Evolutionary conservation across 1,139 yeast genomes (phyloP), one percentile per base, ranked within the genome.

Genomic region (Magnusiomyces suaveolens): DNA sequence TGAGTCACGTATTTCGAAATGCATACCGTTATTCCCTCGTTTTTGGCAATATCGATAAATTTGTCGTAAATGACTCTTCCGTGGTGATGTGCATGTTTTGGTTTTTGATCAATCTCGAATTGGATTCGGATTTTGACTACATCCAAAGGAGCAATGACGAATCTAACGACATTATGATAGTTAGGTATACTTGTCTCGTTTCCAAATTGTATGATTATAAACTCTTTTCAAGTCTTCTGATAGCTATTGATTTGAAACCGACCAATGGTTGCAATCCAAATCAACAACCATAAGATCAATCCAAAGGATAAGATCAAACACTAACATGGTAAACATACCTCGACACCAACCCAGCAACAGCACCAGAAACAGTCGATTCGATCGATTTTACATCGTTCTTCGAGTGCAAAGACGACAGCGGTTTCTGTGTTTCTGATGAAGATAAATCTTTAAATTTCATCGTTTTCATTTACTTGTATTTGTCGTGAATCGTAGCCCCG

Each of bases 91-190:
- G 36, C 44, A 1, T 53, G 50, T 21, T 38, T 18, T 23, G 39
- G 48, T 38, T 48, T 32, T 54, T 51, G 23, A 39, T 43, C 43
- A 12, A 62, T 64, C 57, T 73, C 80, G 1, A 92, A 72, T 64
- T 92, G 98, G 38, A 88, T 73, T 55, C 97, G 75, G 57, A 92
- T 89, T 71, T 92, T 92, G 51, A 92, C 68, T 3, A 92, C 87
- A 66, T 92, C 98, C 54, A 92, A 69, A 1, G 98, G 98, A 0
- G 98, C 95, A 0, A 92, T 84, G 25, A 84, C 74, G 54, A 83
- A 26, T 26, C 49, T 46, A 18, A 14, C 2, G 36, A 12, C 36
- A 29, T 8, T 6, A 29, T n/a, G n/a, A n/a, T n/a, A n/a, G n/a
- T n/a, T n/a, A n/a, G n/a, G n/a, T n/a, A n/a, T n/a, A n/a, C n/a